Percentiles rank a stretch among this genome's conserved stretches.
Conservation (phyloP, 495 filamentous ascomycete genomes). For the Evansstolkia leycettana region DNA sequence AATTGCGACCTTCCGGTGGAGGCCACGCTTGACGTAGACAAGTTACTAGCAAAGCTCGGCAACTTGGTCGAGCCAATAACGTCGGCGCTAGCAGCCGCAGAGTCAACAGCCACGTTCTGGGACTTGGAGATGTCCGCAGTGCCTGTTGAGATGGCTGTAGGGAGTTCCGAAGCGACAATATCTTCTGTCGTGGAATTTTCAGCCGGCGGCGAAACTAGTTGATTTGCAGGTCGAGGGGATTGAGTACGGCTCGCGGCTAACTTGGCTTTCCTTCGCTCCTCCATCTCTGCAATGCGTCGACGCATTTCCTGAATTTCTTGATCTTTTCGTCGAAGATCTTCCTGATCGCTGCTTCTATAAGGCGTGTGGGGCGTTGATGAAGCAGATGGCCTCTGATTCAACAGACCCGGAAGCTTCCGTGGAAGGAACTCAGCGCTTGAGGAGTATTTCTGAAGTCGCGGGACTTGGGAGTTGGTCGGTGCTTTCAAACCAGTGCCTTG, state of each 20-base stretch:
- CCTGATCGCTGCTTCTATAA: slow-evolving; percentile 24
- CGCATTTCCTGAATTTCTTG: slow-evolving; percentile 63
- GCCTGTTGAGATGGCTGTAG: neutral
- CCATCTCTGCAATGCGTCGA: slow-evolving; percentile 62
- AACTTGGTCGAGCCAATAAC: too few species aligned
- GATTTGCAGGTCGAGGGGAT: slow-evolving; percentile 16
- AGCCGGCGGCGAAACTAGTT: slow-evolving; percentile 11
- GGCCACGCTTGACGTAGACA: neutral
- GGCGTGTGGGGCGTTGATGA: slow-evolving; percentile 26
- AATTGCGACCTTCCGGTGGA: slow-evolving; percentile 11
- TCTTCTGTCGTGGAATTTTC: slow-evolving; percentile 7
- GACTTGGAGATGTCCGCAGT: neutral
- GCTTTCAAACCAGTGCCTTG: neutral
- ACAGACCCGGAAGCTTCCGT: neutral
- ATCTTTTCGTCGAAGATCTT: slow-evolving; percentile 51
- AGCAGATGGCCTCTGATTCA: slow-evolving; percentile 8
- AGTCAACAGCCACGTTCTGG: neutral
- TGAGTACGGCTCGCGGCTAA: slow-evolving; percentile 26
- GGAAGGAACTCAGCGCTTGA: neutral
- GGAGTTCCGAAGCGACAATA: slow-evolving; percentile 2
- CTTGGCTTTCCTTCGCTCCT: slow-evolving; percentile 52
- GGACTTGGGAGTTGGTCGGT: neutral
- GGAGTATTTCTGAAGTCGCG: slow-evolving; percentile 4
- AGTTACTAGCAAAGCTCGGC: too few species aligned
- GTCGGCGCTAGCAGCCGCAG: neutral